These are phyloP conservation scores for Pseudonectria foliicola DNA, from an alignment of 2,329 filamentous ascomycete species.

Conservation along the genomic window DNA sequence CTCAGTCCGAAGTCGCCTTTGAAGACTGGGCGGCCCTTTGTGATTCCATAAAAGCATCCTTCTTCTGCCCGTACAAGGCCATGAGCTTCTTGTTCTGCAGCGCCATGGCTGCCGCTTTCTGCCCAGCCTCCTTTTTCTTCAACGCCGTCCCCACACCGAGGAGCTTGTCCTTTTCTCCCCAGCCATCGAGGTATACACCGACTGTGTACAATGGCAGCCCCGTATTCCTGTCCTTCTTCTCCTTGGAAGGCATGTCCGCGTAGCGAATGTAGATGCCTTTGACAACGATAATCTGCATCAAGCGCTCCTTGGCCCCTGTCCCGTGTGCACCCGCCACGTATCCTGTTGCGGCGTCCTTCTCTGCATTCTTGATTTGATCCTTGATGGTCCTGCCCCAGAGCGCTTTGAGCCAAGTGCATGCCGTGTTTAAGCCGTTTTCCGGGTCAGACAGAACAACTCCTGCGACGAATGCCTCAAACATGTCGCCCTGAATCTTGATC, in stretches of 20 bases:
- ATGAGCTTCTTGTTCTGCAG: constrained; percentile 61
- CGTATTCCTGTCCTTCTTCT: constrained; percentile 46
- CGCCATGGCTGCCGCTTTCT: constrained; percentile 57
- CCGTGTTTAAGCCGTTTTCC: constrained; percentile 51
- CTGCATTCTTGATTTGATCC: constrained; percentile 42
- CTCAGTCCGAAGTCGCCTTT: constrained; percentile 1
- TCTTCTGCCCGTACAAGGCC: constrained; percentile 41
- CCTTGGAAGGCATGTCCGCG: constrained; percentile 42
- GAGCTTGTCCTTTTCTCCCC: constrained; percentile 56
- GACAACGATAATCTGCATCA: constrained; percentile 38
- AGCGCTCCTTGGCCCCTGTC: constrained; percentile 23
- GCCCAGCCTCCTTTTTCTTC: constrained; percentile 62
- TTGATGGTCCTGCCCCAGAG: constrained; percentile 65
- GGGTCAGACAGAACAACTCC: constrained; percentile 66
- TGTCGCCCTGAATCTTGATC: constrained; percentile 72
- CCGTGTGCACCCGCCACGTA: not conserved
- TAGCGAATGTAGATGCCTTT: constrained; percentile 57
- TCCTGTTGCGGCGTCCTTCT: constrained; percentile 21
- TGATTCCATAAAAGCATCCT: constrained; percentile 34
- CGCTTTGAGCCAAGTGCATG: constrained; percentile 63
- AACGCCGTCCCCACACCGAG: constrained; percentile 58
- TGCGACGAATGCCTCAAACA: constrained; percentile 87
- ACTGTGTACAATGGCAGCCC: constrained; percentile 55
- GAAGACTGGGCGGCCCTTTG: constrained; percentile 11
- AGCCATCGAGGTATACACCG: constrained; percentile 59